Evolutionary conservation across 2,329 filamentous ascomycete species (phyloP).

Genomic region (Thielaviopsis punctulata): DNA sequence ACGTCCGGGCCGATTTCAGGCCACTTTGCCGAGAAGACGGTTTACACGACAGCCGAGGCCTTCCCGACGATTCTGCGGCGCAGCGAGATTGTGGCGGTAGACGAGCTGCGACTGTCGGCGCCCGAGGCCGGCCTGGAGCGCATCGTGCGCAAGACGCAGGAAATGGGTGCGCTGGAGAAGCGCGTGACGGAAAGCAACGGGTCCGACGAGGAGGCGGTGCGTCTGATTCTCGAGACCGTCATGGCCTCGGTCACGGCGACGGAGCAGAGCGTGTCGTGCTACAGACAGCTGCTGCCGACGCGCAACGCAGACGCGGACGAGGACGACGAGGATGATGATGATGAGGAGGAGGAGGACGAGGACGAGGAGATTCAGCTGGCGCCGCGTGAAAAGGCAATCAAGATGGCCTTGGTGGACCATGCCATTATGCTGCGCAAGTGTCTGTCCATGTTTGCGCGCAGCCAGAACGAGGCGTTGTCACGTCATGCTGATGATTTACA

Average conservation of each 20-base stretch:
- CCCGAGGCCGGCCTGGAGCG: conserved; percentile 82
- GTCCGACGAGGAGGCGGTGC: conserved; percentile 46
- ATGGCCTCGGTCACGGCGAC: conserved; percentile 59
- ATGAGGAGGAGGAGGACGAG: conserved; percentile 16
- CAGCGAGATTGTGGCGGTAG: conserved; percentile 61
- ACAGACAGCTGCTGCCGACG: conserved; percentile 54
- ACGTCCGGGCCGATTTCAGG: conserved; percentile 52
- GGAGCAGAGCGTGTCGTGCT: conserved; percentile 61
- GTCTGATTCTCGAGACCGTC: conserved; percentile 57
- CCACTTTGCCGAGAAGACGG: conserved; percentile 65
- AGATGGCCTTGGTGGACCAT: conserved; percentile 75
- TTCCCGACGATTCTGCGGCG: conserved; percentile 85
- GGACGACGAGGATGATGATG: conserved; percentile 23
- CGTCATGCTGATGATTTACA: conserved; percentile 42
- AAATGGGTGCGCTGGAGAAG: conserved; percentile 62
- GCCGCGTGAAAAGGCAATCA: conserved; percentile 59
- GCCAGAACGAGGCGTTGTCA: conserved; percentile 40
- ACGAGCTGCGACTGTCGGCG: conserved; percentile 50
- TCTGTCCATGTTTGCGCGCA: conserved; percentile 49
- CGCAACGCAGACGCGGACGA: conserved; percentile 23
- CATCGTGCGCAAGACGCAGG: conserved; percentile 76
- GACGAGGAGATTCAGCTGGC: conserved; percentile 31
- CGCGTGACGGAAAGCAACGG: conserved; percentile 44
- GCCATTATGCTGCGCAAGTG: conserved; percentile 75
- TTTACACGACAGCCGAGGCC: conserved; percentile 67